A percentile compares a stretch with the other conserved stretches of the same genome.
Evolutionary conservation across 2,329 filamentous ascomycete genomes (phyloP).

Genomic region (Emericellopsis cladophorae): DNA sequence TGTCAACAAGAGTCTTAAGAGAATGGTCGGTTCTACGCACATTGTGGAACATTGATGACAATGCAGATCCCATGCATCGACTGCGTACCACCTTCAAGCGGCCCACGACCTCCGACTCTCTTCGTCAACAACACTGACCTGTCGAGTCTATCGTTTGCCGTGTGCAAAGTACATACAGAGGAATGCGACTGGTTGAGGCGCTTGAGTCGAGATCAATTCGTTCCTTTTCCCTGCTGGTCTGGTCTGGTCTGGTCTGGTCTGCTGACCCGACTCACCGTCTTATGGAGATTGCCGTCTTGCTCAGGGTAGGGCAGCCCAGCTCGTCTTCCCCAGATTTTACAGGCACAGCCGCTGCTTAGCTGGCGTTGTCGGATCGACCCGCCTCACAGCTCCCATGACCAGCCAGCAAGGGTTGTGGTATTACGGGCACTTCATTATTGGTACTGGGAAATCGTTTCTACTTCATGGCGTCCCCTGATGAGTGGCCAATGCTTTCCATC

Average conservation of each 20-base stretch:
- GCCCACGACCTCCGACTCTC: not conserved
- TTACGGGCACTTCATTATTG: too few relatives aligned
- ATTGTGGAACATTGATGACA: too few relatives aligned
- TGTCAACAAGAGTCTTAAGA: too few relatives aligned
- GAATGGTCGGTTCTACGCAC: too few relatives aligned
- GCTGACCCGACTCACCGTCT: not conserved
- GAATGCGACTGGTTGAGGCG: not conserved
- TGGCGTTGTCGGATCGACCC: not conserved
- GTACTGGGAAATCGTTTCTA: too few relatives aligned
- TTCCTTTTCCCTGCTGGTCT: not conserved
- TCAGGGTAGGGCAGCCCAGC: not conserved
- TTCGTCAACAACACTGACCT: slow-evolving; percentile 1
- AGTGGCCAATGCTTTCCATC: too few relatives aligned
- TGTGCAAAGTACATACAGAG: not conserved
- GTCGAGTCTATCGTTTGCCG: not conserved
- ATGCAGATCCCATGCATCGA: too few relatives aligned
- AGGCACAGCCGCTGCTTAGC: not conserved
- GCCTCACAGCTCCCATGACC: slow-evolving; percentile 1
- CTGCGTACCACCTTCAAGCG: too few relatives aligned
- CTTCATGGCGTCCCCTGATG: not conserved
- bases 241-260: not conserved
- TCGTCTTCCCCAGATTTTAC: slow-evolving; percentile 2
- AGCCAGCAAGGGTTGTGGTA: not conserved
- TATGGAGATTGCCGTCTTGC: not conserved
- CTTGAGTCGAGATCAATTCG: not conserved